A percentile compares a stretch with the other conserved stretches of the same genome.
Conservation (phyloP, 2,329 filamentous ascomycete species). For the Grosmannia huntii region DNA sequence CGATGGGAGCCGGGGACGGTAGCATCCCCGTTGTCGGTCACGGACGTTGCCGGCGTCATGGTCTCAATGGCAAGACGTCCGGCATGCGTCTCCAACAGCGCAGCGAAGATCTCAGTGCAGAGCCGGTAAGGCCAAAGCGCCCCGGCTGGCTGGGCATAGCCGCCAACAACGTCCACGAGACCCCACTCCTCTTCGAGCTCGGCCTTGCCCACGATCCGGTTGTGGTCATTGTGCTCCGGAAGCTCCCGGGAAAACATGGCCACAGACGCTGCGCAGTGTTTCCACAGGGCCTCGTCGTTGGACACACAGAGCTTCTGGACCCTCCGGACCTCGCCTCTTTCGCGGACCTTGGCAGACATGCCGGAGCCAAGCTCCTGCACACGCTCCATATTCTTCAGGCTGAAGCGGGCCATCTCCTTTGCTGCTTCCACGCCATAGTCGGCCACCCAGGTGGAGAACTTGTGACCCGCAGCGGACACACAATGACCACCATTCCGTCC, state of each 20-base stretch:
- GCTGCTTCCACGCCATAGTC: constrained; percentile 8
- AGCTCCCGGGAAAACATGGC: neutral
- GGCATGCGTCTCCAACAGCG: constrained; percentile 16
- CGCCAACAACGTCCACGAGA: constrained; percentile 1
- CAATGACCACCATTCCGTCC: constrained; percentile 19
- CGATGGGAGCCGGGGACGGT: constrained; percentile 13
- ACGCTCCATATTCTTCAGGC: too few species aligned
- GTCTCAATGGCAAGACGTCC: constrained; percentile 10
- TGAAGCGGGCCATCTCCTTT: constrained; percentile 7
- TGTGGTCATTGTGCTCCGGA: neutral
- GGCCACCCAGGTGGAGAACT: neutral
- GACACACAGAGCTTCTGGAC: neutral
- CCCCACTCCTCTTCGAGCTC: neutral
- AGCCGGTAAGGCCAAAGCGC: constrained; percentile 27
- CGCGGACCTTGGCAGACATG: neutral
- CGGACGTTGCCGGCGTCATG: constrained; percentile 17
- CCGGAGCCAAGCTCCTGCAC: neutral
- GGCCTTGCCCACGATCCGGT: neutral
- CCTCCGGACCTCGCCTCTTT: neutral
- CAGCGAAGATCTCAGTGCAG: constrained; percentile 20
- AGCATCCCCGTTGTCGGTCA: neutral
- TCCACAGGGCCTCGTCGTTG: neutral
- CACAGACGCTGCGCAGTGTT: neutral
- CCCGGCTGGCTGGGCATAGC: constrained; percentile 17
- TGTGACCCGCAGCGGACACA: constrained; percentile 1